These are phyloP conservation scores for Pluteus cervinus DNA, from an alignment of 768 basidiomycete species.

Conservation along the genomic window DNA sequence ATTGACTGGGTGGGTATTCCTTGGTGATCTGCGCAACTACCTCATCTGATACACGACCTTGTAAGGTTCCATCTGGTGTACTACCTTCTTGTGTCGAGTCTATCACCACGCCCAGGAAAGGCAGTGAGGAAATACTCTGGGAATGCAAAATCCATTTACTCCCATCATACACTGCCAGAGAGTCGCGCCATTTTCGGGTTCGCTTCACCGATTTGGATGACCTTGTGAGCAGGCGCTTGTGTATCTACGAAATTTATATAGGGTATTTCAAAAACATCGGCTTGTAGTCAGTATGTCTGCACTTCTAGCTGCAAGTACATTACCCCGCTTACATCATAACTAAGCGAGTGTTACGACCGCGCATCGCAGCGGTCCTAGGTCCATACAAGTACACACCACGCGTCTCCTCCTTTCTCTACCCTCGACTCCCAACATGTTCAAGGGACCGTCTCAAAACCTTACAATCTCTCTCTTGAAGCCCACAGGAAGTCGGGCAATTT, in stretches of 20 bases:
- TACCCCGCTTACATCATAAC: slow-evolving; percentile 24
- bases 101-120: too few relatives aligned
- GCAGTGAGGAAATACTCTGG: too few relatives aligned
- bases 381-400: not conserved
- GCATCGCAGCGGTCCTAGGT: slow-evolving; percentile 9
- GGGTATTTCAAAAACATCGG: slow-evolving; percentile 1
- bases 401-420: slow-evolving; percentile 9
- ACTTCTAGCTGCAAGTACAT: slow-evolving; percentile 7
- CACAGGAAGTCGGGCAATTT: slow-evolving; percentile 42
- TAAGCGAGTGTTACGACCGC: slow-evolving; percentile 1
- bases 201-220: slow-evolving; percentile 9
- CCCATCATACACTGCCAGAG: too few relatives aligned
- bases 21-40: too few relatives aligned
- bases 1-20: too few relatives aligned
- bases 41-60: too few relatives aligned
- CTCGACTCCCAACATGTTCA: slow-evolving; percentile 21
- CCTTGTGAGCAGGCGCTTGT: slow-evolving; percentile 10
- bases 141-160: too few relatives aligned
- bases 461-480: slow-evolving; percentile 17
- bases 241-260: slow-evolving; percentile 12
- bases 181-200: slow-evolving; percentile 13
- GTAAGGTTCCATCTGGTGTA: too few relatives aligned
- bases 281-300: slow-evolving; percentile 2
- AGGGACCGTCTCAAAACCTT: slow-evolving; percentile 22
- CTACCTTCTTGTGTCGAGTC: too few relatives aligned